Base-by-base conservation (phyloP, 495 filamentous ascomycete genomes). In the Tuber borchii region DNA sequence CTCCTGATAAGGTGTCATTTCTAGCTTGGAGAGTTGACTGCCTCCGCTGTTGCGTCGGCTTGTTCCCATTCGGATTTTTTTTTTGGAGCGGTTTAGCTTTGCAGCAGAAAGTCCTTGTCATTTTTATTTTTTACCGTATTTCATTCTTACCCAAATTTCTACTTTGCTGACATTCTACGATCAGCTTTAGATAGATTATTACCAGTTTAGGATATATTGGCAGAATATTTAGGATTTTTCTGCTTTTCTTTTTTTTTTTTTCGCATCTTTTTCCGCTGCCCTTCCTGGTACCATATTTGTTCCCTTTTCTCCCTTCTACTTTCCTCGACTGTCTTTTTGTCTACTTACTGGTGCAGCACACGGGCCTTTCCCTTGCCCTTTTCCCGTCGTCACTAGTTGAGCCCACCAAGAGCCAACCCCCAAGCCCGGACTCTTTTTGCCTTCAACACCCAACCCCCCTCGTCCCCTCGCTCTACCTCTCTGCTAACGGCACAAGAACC, bases 321-420 rank as follows among this genome's bases (percentile, higher is more conserved):
- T 56, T 56, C 48, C 48, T 56, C 56, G 56, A 65, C 56, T 22
- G 56, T 65, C 56, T 65, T 65, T 45, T 73, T 74, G 43, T 70
- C 76, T 71, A 76, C 78, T 75, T 75, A 70, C 76, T 76, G 78
- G 78, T 79, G 70, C 76, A 78, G 76, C 73, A 79, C 78, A 79
- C 78, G 78, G 78, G 78, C 78, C 77, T 79, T 79, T 76, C 79
- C 68, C 70, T 78, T 76, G 74, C 78, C 72, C 81, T 81, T 79
- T 84, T 83, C 82, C 84, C 82, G 80, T 80, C 81, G 82, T 81
- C 79, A 77, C 76, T 69, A 74, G 79, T 76, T 76, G 78, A 73
- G 78, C 74, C 73, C 79, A 76, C 78, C 78, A 79, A 79, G 78
- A 26, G 74, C 74, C 77, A 77, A 79, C 78, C 71, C 73, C 81